phyloP scores from a whole-genome alignment of 2,329 filamentous ascomycete species.

The Arachnomyces sp. region DNA sequence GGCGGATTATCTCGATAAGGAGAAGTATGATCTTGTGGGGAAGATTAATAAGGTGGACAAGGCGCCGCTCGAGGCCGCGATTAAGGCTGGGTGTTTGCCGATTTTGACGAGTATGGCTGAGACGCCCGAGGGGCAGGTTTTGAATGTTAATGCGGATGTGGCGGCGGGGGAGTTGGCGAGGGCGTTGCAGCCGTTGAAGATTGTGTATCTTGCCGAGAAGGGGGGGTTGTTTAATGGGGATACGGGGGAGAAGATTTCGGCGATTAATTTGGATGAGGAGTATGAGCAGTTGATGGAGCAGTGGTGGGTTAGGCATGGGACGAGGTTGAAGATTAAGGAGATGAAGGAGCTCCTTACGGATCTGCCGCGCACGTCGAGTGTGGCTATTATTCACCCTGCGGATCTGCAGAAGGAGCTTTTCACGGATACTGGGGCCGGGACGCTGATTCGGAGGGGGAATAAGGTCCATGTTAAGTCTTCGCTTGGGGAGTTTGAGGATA shows the following conservation, averaged over 20 bases:
- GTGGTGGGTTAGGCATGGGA: conserved; percentile 91
- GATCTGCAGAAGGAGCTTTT: conserved; percentile 95
- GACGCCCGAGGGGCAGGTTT: conserved; percentile 77
- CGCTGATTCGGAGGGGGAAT: conserved; percentile 82
- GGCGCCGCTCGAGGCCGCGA: conserved; percentile 79
- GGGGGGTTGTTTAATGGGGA: conserved; percentile 91
- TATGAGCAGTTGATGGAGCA: conserved; percentile 88
- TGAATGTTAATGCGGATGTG: conserved; percentile 97
- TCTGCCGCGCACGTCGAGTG: conserved; percentile 82
- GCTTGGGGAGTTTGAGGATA: conserved; percentile 65
- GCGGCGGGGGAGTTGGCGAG: conserved; percentile 88
- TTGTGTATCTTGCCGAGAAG: conserved; percentile 98
- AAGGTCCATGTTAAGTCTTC: conserved; percentile 70
- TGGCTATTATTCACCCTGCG: conserved; percentile 94
- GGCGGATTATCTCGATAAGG: conserved; percentile 91
- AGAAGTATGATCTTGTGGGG: conserved; percentile 91
- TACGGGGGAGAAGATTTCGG: conserved; percentile 89
- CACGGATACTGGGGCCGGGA: conserved; percentile 90
- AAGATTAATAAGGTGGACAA: conserved; percentile 93
- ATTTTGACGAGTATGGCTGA: conserved; percentile 96
- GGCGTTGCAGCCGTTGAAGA: conserved; percentile 85
- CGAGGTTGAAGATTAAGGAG: conserved; percentile 92
- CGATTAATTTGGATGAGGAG: conserved; percentile 95
- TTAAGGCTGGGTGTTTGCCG: conserved; percentile 82
- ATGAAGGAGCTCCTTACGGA: conserved; percentile 88